Percentiles rank a stretch among this genome's conserved stretches.
These are phyloP conservation scores for Schizophyllum amplum DNA, from an alignment of 1,284 basidiomycete species.

Conservation along the genomic window DNA sequence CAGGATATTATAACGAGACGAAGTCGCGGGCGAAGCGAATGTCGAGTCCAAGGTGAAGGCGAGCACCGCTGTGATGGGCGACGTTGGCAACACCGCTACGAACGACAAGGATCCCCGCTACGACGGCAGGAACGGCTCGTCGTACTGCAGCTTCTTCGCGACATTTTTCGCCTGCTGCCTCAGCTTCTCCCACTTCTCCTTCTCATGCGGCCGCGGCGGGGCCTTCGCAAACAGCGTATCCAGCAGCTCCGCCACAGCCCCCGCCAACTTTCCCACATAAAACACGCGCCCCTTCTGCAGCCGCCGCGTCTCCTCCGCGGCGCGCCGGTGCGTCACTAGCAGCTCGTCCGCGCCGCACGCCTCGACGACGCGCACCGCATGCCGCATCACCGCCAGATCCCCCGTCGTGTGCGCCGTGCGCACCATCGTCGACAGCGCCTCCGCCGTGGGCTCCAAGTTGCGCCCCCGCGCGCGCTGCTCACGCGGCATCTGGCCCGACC, in stretches of 20 bases:
- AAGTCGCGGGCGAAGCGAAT: no score
- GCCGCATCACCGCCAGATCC: conserved; percentile 41
- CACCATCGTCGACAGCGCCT: conserved; percentile 43
- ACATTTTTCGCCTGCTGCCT: neutral
- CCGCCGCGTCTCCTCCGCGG: conserved; percentile 11
- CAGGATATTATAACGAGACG: no score
- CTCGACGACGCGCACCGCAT: conserved; percentile 49
- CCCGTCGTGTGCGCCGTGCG: conserved; percentile 42
- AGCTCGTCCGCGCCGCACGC: conserved; percentile 28
- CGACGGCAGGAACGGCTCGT: neutral
- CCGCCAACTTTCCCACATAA: conserved; percentile 29
- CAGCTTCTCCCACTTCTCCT: conserved; percentile 13
- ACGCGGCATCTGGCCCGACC: conserved; percentile 24
- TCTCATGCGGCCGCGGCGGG: neutral
- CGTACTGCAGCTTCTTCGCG: neutral
- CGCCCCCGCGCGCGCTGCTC: conserved; percentile 33
- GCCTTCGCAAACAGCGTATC: conserved; percentile 15
- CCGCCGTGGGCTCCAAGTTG: conserved; percentile 35
- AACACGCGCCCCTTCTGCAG: conserved; percentile 26
- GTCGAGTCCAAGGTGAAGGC: neutral
- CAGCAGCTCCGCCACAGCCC: conserved; percentile 26
- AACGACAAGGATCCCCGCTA: no score
- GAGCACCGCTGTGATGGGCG: neutral
- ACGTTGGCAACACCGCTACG: neutral
- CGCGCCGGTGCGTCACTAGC: conserved; percentile 13